phyloP scores from a whole-genome alignment of 2,329 filamentous ascomycete species.

The Microsporum canis region DNA sequence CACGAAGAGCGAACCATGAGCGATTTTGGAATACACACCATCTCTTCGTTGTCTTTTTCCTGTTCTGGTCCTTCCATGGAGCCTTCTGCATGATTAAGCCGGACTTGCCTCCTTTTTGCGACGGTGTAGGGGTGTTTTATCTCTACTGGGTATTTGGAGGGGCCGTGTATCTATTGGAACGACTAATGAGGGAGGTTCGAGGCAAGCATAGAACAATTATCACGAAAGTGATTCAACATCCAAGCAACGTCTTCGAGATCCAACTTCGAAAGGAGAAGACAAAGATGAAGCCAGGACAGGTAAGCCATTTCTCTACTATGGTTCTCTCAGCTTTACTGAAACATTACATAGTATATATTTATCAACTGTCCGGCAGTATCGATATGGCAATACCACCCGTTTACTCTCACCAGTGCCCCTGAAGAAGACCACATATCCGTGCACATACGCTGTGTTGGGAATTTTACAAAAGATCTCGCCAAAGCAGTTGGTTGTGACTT shows the following conservation, averaged over 20 bases:
- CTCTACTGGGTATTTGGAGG: conserved; percentile 83
- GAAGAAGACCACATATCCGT: conserved; percentile 87
- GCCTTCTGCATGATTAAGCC: conserved; percentile 86
- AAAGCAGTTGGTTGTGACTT: conserved; percentile 65
- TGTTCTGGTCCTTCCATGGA: conserved; percentile 84
- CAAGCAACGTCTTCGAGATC: conserved; percentile 79
- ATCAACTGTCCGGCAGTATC: conserved; percentile 77
- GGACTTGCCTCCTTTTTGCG: conserved; percentile 60
- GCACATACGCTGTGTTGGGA: conserved; percentile 70
- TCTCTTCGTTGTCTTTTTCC: conserved; percentile 76
- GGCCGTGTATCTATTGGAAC: conserved; percentile 68
- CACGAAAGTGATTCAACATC: conserved; percentile 80
- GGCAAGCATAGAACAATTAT: conserved; percentile 76
- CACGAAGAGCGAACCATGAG: conserved; percentile 69
- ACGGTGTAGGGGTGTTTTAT: conserved; percentile 71
- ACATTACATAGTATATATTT: conserved; percentile 57
- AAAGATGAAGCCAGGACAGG: conserved; percentile 64
- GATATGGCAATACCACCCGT: conserved; percentile 80
- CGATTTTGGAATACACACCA: conserved; percentile 88
- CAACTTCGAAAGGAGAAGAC: conserved; percentile 87
- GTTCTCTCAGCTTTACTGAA: background rate
- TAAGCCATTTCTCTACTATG: conserved; percentile 13
- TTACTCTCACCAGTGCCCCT: conserved; percentile 73
- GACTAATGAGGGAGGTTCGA: conserved; percentile 64
- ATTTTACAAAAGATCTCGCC: conserved; percentile 64